Evolutionary conservation across 225 moss, liverwort and hornwort genomes (phyloP).

Genomic region (Sphagnum contortum): DNA sequence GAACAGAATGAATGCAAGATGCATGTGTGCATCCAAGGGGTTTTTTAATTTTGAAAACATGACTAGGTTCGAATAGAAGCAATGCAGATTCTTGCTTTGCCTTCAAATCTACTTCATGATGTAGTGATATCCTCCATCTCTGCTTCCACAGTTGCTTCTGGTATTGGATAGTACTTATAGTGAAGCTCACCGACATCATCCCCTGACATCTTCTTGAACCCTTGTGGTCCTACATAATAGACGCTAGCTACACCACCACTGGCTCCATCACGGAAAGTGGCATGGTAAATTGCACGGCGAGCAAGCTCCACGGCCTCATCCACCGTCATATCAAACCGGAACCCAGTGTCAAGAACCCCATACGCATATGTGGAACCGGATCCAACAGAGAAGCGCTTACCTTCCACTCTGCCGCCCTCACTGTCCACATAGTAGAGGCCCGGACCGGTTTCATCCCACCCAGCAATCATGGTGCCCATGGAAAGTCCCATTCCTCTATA

Average conservation of each 20-base stretch:
- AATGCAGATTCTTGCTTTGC: no score
- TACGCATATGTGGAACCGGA: constrained; percentile 90
- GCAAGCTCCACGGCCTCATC: constrained; percentile 92
- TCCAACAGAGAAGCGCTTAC: constrained; percentile 78
- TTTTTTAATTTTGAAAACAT: no score
- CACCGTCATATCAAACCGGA: constrained; percentile 69
- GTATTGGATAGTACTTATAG: constrained; percentile 65
- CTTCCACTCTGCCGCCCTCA: constrained; percentile 79
- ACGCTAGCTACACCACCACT: constrained; percentile 94
- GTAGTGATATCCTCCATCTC: constrained; percentile 59
- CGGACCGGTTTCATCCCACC: constrained; percentile 93
- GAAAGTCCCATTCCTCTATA: constrained; percentile 94
- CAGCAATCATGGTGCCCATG: constrained; percentile 95
- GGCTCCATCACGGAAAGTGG: constrained; percentile 88
- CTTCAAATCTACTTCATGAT: constrained; percentile 4
- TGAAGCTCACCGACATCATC: constrained; percentile 86
- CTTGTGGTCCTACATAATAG: constrained; percentile 71
- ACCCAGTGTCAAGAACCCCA: constrained; percentile 81
- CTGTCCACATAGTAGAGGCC: constrained; percentile 88
- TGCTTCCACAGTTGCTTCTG: constrained; percentile 53
- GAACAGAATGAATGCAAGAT: no score
- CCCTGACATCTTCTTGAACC: constrained; percentile 80
- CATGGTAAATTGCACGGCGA: constrained; percentile 82
- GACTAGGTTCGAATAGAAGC: no score
- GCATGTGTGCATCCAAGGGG: no score